A percentile compares a stretch with the other conserved stretches of the same genome.
Evolutionary conservation across 1,284 basidiomycete genomes (phyloP).

Genomic region (Leccinum colubrinum): DNA sequence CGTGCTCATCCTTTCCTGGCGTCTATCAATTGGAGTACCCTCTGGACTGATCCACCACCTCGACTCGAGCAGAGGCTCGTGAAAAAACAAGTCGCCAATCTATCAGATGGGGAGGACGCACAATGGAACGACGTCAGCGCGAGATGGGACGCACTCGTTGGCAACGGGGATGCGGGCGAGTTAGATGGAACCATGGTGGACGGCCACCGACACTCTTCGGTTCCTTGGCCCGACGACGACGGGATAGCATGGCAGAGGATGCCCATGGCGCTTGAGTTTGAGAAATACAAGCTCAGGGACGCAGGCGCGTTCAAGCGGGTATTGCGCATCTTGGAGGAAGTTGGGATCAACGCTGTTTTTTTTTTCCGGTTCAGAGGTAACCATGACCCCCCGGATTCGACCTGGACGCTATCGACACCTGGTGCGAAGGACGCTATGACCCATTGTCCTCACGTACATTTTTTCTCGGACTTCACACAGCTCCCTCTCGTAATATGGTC

Average conservation of each 20-base stretch:
- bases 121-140: slow-evolving; percentile 50
- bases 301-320: slow-evolving; percentile 11
- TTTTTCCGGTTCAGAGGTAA: neutral
- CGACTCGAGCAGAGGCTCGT: slow-evolving; percentile 54
- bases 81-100: slow-evolving; percentile 46
- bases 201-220: neutral
- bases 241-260: slow-evolving; percentile 47
- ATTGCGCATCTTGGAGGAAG: slow-evolving; percentile 29
- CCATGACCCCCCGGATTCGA: neutral
- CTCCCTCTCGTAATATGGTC: neutral
- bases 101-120: slow-evolving; percentile 37
- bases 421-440: neutral
- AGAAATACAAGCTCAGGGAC: slow-evolving; percentile 24
- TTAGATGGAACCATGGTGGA: slow-evolving; percentile 10
- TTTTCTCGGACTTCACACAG: neutral
- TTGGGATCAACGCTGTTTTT: slow-evolving; percentile 36
- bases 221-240: slow-evolving; percentile 30
- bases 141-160: slow-evolving; percentile 49
- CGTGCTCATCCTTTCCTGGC: slow-evolving; percentile 78
- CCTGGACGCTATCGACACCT: neutral
- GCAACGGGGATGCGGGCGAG: slow-evolving; percentile 12
- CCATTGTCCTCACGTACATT: neutral
- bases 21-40: slow-evolving; percentile 62
- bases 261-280: slow-evolving; percentile 38
- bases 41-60: slow-evolving; percentile 74